Evolutionary conservation across 495 filamentous ascomycete species (phyloP), one percentile per base, ranked within the genome.

Genomic region (Neurospora sp.): DNA sequence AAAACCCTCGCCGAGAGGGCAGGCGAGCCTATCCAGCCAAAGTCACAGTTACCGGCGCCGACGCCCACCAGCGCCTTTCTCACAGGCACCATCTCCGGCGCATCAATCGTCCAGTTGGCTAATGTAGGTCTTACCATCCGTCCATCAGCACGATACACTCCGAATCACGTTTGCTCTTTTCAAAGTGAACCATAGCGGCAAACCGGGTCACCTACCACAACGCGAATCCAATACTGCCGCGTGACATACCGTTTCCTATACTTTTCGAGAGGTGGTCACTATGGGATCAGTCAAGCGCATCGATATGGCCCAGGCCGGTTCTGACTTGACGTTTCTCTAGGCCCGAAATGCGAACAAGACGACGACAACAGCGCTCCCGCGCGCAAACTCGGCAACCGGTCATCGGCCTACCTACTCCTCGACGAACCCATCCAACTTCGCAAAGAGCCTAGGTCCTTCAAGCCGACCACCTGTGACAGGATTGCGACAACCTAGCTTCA

Each of bases 1-100:
- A 90, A 89, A 80, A 90, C 90, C 72, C 76, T 90, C 66, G 82
- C 83, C 73, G 84, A 89, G 80, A 79, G 87, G 77, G 86, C 85
- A 71, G 90, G 80, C 75, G 88, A 88, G 79, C 84, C 83, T 23
- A 48, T 74, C 70, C 54, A 66, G 54, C 54, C 54, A 9, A 80
- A 84, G 72, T 62, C 78, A 11, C 41, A 59, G 16, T 72, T 78
- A 35, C 77, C 78, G 3, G n/a, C 79, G 2, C 20, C 71, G 4
- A 37, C 59, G 3, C 39, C 59, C 20, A 14, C 69, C 41, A 14
- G 71, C 20, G 37, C 72, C 41, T 8, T 70, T 70, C 66, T 72
- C 27, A 14, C 69, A 0, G 37, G 69, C 71, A n/a, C 73, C 70
- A 76, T 76, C 38, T n/a, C 71, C 70, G 76, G 78, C 72, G 40